Conservation (phyloP, 2,329 filamentous ascomycete genomes). For the Fusarium setosum region DNA sequence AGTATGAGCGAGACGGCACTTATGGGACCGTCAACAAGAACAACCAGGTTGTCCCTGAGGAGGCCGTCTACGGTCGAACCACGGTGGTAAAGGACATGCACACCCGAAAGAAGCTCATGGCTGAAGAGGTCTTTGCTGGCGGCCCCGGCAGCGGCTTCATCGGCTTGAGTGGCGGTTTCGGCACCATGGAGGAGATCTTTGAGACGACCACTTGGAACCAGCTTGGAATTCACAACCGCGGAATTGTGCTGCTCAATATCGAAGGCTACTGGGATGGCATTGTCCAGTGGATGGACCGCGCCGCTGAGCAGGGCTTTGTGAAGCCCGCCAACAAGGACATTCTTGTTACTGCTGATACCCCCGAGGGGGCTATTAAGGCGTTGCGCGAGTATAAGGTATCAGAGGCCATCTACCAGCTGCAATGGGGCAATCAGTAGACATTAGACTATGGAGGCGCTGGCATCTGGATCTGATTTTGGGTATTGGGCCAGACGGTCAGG, state of each 20-base stretch:
- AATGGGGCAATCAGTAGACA: constrained; percentile 78
- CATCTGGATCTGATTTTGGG: constrained; percentile 10
- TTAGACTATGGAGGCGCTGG: constrained; percentile 13
- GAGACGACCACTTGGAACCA: constrained; percentile 96
- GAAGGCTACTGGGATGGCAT: constrained; percentile 94
- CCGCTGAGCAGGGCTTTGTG: constrained; percentile 83
- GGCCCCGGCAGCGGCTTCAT: constrained; percentile 90
- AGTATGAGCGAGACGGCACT: constrained; percentile 76
- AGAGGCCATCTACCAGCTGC: constrained; percentile 79
- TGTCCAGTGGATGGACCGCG: constrained; percentile 81
- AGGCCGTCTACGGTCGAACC: constrained; percentile 79
- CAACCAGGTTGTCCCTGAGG: constrained; percentile 71
- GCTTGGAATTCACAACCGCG: constrained; percentile 86
- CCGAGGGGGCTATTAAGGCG: constrained; percentile 77
- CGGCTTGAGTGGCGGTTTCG: constrained; percentile 88
- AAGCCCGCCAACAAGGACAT: constrained; percentile 77
- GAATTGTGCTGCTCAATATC: constrained; percentile 86
- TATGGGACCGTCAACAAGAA: constrained; percentile 58
- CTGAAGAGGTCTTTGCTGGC: constrained; percentile 83
- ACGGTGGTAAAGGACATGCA: constrained; percentile 97
- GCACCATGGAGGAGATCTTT: constrained; percentile 95
- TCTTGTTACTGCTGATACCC: constrained; percentile 78
- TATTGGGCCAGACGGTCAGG: constrained; percentile 16
- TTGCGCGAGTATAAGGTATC: constrained; percentile 82
- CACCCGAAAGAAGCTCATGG: constrained; percentile 94